Evolutionary conservation across 768 basidiomycete species (phyloP), one percentile per base, ranked within the genome.

Genomic region (Serendipita sp.): DNA sequence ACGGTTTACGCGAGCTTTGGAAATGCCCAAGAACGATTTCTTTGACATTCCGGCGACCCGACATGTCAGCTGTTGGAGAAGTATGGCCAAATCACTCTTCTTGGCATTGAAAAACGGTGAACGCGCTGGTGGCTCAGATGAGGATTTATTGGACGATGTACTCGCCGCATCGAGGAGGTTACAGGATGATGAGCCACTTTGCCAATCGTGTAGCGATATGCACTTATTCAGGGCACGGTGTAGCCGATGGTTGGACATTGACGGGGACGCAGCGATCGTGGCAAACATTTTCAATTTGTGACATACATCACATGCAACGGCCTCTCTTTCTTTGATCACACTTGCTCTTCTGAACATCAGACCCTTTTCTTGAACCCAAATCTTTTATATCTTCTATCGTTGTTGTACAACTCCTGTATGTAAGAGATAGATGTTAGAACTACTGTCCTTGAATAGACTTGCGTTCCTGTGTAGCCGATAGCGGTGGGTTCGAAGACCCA

Each of bases 11-110:
- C 30, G 28, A 4, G 56, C 56, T 28, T 35, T 60, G 16, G 56
- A 60, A 60, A 37, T n/a, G 56, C 56, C 56, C 24, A 60, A 60
- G 56, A 60, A n/a, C 18, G 56, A 60, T 35, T 60, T 60, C 35
- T 60, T 60, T 18, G 56, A 60, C 35, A 37, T 60, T 18, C 56
- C 56, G 34, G 37, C 37, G 30, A 30, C 10, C 35, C 28, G 56
- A n/a, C 56, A 60, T 37, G 35, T 37, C 16, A 38, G 18, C 35
- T 60, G 56, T 37, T 60, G 56, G 56, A 32, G 37, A 0, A 60
- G 28, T 8, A 28, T 60, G 28, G 56, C 56, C 10, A 60, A 35
- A 60, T 60, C 56, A 35, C 56, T 60, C 37, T 60, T 34, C 56
- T 35, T 60, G 30, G 56, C 37, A 8, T n/a, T 60, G 34, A 60